Evolutionary conservation across 768 basidiomycete species (phyloP).

Genomic region (Lactifluus subvellereus): DNA sequence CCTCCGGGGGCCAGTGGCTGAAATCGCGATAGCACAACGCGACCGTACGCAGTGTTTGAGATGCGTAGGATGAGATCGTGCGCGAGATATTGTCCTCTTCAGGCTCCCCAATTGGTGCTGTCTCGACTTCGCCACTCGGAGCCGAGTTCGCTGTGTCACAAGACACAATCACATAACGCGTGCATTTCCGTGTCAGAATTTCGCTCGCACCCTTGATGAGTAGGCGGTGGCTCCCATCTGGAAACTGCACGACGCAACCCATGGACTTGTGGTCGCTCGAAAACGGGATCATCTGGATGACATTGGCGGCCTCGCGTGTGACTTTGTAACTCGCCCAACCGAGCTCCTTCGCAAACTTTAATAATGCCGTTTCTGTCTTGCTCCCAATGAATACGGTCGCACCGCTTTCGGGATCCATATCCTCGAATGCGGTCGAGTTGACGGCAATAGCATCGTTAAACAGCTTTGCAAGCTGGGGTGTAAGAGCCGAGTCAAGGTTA

Average conservation of each 20-base stretch:
- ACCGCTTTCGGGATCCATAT: constrained; percentile 55
- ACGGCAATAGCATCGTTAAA: constrained; percentile 86
- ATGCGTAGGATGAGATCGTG: constrained; percentile 97
- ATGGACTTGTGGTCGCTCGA: constrained; percentile 91
- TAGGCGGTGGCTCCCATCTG: constrained; percentile 53
- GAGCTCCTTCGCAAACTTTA: constrained; percentile 78
- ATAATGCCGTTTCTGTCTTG: constrained; percentile 95
- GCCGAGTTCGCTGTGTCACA: constrained; percentile 29
- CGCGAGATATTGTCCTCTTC: constrained; percentile 78
- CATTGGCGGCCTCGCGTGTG: constrained; percentile 51
- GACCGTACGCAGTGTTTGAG: constrained; percentile 91
- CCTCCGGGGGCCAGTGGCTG: constrained; percentile 72
- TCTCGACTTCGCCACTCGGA: constrained; percentile 41
- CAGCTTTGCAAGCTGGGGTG: constrained; percentile 52
- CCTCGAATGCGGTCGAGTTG: constrained; percentile 95
- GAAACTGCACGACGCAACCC: constrained; percentile 76
- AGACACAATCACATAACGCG: constrained; percentile 62
- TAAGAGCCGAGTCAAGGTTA: constrained; percentile 58
- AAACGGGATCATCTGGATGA: constrained; percentile 90
- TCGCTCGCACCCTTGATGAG: constrained; percentile 94
- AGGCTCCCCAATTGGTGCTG: constrained; percentile 55
- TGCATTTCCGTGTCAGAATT: constrained; percentile 77
- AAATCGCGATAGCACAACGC: constrained; percentile 92
- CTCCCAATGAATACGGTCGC: constrained; percentile 70
- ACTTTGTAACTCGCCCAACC: constrained; percentile 68